Base-by-base conservation (phyloP, 2,329 filamentous ascomycete species). In the Aspergillus novoparasiticus region DNA sequence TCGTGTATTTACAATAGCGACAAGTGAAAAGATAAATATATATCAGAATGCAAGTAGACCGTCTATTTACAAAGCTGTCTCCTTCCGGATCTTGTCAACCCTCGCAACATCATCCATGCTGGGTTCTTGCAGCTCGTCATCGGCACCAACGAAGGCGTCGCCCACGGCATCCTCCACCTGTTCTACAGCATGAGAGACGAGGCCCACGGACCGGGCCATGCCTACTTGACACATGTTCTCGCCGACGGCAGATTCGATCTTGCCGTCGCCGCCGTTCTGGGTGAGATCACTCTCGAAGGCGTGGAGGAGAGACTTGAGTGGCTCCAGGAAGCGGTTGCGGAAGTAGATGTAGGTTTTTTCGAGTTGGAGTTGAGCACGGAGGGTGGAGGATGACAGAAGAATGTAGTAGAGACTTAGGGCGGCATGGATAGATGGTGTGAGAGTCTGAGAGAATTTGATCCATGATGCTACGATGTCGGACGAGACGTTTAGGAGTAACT, bases 401-500 rank as follows among this genome's bases (percentile, higher is more conserved):
- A 88, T 73, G 68, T 85, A 87, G 68, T 87, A 84, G n/a, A 89
- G 82, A 66, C 85, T 88, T 36, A 89, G 77, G 0, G 82, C 80
- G 0, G 85, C 82, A 28, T 87, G 82, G 64, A 86, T 84, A 68
- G 85, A 84, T 2, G 77, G 72, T 3, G 74, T 72, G 21, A 76
- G 58, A 1, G 80, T 80, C 41, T 86, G 76, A 23, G 86, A 84
- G 43, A 83, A 81, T 26, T 80, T 78, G 68, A 86, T 83, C 59
- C 81, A 82, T 63, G 79, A 80, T 2, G 76, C 69, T 12, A 79
- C 78, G 34, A 78, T 66, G 54, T 74, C 72, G 4, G 77, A 67
- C 0, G 78, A 75, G 8, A 77, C 71, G 4, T 75, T 71, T 11
- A 79, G 67, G n/a, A 82, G 78, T 21, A 81, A 72, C 3, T 76